Evolutionary conservation across 257 asterid species (phyloP), one percentile per base, ranked within the genome.

Genomic region (Forsythia suspensa): DNA sequence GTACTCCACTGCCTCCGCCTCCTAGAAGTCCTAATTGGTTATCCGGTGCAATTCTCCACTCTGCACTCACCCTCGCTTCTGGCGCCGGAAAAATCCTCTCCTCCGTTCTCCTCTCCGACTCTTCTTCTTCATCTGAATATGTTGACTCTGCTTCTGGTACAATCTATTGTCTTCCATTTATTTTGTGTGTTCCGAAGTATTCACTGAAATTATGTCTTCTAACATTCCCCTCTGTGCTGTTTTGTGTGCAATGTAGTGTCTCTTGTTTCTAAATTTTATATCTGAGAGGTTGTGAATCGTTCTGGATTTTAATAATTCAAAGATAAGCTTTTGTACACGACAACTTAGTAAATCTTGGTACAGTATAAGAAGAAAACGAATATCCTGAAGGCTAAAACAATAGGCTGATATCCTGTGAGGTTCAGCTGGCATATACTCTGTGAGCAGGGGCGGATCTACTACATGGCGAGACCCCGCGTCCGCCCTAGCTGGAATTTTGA

Each of bases 51-150:
- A 20, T 89, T 76, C 78, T 89, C 52, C 91, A 90, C 12, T 85
- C 88, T 72, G 91, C 89, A 13, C 87, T 86, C 70, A 84, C 84
- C 76, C 74, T 94, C 55, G 90, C 92, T 16, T 87, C 97, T 15
- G 94, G 97, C 59, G 96, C 97, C 16, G 92, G 89, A 2, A 92
- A 90, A 80, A 79, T 94, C 61, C 21, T 92, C 21, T 82, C 91
- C 9, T 77, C 91, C 55, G 87, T 92, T 39, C 87, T 94, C 78
- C 81, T 86, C 55, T 85, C 87, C 40, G 87, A 80, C 15, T 82
- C 94, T 36, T 76, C 88, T 12, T 89, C 97, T 13, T 86, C 91
- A 24, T 82, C 82, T 81, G 87, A 83, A 0, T 83, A 78, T 10
- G 86, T 80, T 67, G 90, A 79, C 34, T 82, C 75, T 21, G 84